phyloP scores from a whole-genome alignment of 2,329 filamentous ascomycete genomes.

The Penicillium capsulatum region DNA sequence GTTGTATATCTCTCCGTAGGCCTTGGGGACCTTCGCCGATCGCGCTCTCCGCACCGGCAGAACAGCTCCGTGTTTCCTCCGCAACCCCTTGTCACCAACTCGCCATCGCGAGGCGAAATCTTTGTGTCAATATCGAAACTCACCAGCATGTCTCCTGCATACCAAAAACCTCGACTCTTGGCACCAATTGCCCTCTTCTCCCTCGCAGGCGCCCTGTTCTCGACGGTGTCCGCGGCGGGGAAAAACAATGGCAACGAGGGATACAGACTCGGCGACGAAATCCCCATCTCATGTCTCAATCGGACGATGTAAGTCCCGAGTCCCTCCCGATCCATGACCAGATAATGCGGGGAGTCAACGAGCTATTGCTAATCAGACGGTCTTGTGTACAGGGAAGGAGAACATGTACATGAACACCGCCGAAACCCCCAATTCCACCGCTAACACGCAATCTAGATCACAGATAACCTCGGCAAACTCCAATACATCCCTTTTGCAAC shows the following conservation, averaged over 20 bases:
- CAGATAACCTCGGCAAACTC: slow-evolving; percentile 73
- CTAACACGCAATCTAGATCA: slow-evolving; percentile 50
- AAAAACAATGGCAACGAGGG: slow-evolving; percentile 22
- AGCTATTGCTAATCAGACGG: slow-evolving; percentile 5
- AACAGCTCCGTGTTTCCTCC: slow-evolving; percentile 16
- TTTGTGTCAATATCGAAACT: slow-evolving; percentile 1
- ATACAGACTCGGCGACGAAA: slow-evolving; percentile 55
- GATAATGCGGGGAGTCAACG: too few species aligned
- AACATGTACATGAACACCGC: slow-evolving; percentile 21
- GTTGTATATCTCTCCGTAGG: too few species aligned
- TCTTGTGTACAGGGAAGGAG: slow-evolving; percentile 16
- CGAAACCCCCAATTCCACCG: slow-evolving; percentile 4
- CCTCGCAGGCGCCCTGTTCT: slow-evolving; percentile 18
- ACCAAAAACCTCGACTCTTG: slow-evolving; percentile 7
- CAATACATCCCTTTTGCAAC: slow-evolving; percentile 87
- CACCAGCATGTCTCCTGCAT: slow-evolving; percentile 9
- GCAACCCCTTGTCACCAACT: slow-evolving; percentile 11
- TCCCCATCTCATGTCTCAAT: slow-evolving; percentile 69
- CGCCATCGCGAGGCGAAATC: slow-evolving; percentile 13
- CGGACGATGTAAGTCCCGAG: slow-evolving; percentile 60
- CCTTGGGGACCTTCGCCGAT: too few species aligned
- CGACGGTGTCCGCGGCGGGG: slow-evolving; percentile 23
- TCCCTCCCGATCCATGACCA: not conserved
- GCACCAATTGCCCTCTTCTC: slow-evolving; percentile 13
- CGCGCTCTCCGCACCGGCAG: slow-evolving; percentile 13